Percentiles rank a stretch among this genome's conserved stretches.
Evolutionary conservation across 495 filamentous ascomycete genomes (phyloP).

Genomic region (Amorphotheca resinae): DNA sequence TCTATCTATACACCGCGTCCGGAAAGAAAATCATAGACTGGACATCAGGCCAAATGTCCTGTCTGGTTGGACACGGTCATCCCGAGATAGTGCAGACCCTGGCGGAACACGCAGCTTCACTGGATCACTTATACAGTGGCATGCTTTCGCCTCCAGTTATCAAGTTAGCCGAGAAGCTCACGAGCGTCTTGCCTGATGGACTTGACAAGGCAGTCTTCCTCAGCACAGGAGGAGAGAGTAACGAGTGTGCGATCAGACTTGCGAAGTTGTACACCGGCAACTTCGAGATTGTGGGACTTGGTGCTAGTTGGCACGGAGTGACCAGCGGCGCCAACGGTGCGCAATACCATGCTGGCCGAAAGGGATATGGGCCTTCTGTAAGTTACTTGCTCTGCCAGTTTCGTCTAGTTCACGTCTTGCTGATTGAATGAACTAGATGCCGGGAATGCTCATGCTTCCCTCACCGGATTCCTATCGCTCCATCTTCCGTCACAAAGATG

Average conservation of each 20-base stretch:
- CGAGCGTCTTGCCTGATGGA: slow-evolving; percentile 27
- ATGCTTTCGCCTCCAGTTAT: slow-evolving; percentile 31
- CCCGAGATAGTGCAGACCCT: slow-evolving; percentile 29
- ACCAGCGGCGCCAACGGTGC: slow-evolving; percentile 31
- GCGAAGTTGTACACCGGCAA: slow-evolving; percentile 45
- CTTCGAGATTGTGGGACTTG: slow-evolving; percentile 42
- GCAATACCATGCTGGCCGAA: slow-evolving; percentile 36
- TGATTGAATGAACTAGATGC: slow-evolving; percentile 35
- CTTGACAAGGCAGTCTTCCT: slow-evolving; percentile 34
- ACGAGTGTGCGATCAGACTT: slow-evolving; percentile 52
- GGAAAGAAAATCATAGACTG: slow-evolving; percentile 53
- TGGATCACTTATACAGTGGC: slow-evolving; percentile 35
- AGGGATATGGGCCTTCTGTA: slow-evolving; percentile 37
- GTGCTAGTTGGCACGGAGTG: slow-evolving; percentile 41
- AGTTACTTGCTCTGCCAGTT: slow-evolving; percentile 26
- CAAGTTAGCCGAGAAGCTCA: slow-evolving; percentile 28
- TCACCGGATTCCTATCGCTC: slow-evolving; percentile 41
- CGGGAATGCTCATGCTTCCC: slow-evolving; percentile 48
- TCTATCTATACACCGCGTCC: slow-evolving; percentile 31
- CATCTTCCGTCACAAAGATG: slow-evolving; percentile 27
- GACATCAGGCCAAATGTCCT: slow-evolving; percentile 39
- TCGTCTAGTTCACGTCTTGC: slow-evolving; percentile 50
- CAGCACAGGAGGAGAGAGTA: slow-evolving; percentile 54
- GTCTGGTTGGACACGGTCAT: slow-evolving; percentile 36
- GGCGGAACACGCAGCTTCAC: slow-evolving; percentile 24